Evolutionary conservation across 352 stramenopile genomes (phyloP), one percentile per base, ranked within the genome.

Genomic region (Globisporangium rhizosaccharum): DNA sequence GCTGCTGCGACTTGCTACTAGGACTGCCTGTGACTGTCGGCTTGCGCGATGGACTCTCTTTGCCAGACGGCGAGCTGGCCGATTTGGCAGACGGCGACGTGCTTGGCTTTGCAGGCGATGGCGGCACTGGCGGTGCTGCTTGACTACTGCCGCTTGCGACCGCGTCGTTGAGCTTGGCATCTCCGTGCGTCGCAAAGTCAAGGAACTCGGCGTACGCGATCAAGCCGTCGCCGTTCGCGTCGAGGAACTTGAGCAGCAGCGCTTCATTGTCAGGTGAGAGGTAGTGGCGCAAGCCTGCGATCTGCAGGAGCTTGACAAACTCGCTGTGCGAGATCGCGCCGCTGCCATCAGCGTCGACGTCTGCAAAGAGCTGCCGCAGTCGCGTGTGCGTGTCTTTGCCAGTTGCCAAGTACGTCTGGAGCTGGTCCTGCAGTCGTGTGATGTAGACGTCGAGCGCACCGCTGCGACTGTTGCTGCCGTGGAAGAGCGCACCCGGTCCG

Each of bases 191-290:
- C 3, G 72, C 73, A 62, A 92, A 90, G 8, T 77, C 62, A 25
- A 92, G 65, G 59, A 92, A 88, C 48, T 92, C 81, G 0, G 61
- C 68, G 53, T 82, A 90, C 17, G 76, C 76, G 47, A 91, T 84
- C 1, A 63, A 63, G 3, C 75, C 75, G 53, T 91, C 81, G 6
- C 71, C 75, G 48, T 91, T 84, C 3, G 61, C 67, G 58, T 91
- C 81, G 2, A 92, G 63, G 49, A 92, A 90, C 36, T 84, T 73
- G 11, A 92, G 68, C 9, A 92, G 62, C 33, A 90, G 53, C 4
- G 66, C 60, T 51, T 90, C 75, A 47, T 91, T 77, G 53, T 90
- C 82, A n/a, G 68, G 54, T 12, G 69, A 74, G 20, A 90, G 60
- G 26, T 85, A 88, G 28, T 86, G 71, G 3, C 75, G 67, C 23